Percentiles rank a stretch among this genome's conserved stretches.
Evolutionary conservation across 179 eudicot species (phyloP).

Genomic region (Beta corolliflora): DNA sequence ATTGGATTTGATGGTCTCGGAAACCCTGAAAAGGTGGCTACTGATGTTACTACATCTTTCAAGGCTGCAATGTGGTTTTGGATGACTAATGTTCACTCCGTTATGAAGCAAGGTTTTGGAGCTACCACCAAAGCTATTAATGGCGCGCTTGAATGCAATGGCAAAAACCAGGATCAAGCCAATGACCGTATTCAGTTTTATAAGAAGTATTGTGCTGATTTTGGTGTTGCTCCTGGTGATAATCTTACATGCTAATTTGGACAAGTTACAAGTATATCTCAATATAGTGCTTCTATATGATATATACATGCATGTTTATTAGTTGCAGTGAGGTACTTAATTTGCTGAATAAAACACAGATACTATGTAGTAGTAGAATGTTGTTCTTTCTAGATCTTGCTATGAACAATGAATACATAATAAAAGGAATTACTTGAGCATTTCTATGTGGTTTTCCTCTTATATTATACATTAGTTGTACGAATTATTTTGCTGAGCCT

Average conservation of each 20-base stretch:
- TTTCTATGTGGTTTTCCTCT: too few relatives aligned
- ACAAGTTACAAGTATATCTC: too few relatives aligned
- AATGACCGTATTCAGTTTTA: constrained; percentile 29
- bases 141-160: constrained; percentile 32
- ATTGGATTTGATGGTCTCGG: constrained; percentile 30
- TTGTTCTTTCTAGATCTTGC: too few relatives aligned
- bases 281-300: too few relatives aligned
- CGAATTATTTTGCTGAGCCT: too few relatives aligned
- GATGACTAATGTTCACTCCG: constrained; percentile 36
- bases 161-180: constrained; percentile 17
- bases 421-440: too few relatives aligned
- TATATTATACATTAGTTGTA: too few relatives aligned
- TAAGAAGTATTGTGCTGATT: constrained; percentile 26
- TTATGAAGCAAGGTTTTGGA: constrained; percentile 39
- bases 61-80: constrained; percentile 40
- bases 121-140: constrained; percentile 37
- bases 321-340: too few relatives aligned
- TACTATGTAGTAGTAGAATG: too few relatives aligned
- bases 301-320: too few relatives aligned
- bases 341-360: background rate
- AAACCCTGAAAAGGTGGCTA: constrained; percentile 36
- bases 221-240: constrained; percentile 39
- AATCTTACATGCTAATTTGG: constrained; percentile 31
- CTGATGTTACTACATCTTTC: constrained; percentile 32
- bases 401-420: too few relatives aligned